A percentile compares a stretch with the other conserved stretches of the same genome.
Evolutionary conservation across 352 stramenopile genomes (phyloP).

Genomic region (Pythium rhizo-oryzae): DNA sequence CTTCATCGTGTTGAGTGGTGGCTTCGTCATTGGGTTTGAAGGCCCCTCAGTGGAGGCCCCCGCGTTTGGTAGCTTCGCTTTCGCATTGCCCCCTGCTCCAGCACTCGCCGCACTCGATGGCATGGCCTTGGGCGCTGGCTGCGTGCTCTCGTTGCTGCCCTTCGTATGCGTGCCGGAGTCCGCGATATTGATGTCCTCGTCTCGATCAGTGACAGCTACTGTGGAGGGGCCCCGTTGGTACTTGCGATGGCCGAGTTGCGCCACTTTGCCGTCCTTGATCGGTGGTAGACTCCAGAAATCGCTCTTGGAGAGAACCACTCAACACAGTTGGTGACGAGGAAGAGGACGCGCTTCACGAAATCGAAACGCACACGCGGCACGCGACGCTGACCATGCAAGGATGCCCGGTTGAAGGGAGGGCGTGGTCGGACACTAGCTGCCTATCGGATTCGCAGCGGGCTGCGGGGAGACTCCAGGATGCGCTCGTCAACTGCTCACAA

Average conservation of each 20-base stretch:
- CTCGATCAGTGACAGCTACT: conserved; percentile 34
- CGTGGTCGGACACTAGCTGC: background rate
- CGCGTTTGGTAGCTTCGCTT: conserved; percentile 17
- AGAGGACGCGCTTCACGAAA: background rate
- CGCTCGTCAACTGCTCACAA: conserved; percentile 12
- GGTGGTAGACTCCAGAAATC: conserved; percentile 30
- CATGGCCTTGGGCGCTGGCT: conserved; percentile 27
- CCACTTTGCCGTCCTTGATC: conserved; percentile 27
- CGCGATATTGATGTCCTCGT: conserved; percentile 27
- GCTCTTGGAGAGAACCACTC: conserved; percentile 31
- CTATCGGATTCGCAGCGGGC: no score
- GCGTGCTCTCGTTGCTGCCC: conserved; percentile 5
- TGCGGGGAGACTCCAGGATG: background rate
- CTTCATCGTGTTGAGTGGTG: conserved; percentile 31
- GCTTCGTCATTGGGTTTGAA: conserved; percentile 26
- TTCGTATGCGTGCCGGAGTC: conserved; percentile 14
- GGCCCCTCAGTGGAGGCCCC: conserved; percentile 23
- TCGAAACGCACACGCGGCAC: background rate
- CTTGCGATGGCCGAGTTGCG: conserved; percentile 34
- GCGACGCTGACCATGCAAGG: conserved; percentile 9
- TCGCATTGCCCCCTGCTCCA: conserved; percentile 11
- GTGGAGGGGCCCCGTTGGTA: conserved; percentile 34
- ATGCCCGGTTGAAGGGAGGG: background rate
- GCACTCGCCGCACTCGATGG: conserved; percentile 33
- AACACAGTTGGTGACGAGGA: conserved; percentile 4